Base-by-base conservation (phyloP, 2,329 filamentous ascomycete species). In the Ceratocystis variospora region DNA sequence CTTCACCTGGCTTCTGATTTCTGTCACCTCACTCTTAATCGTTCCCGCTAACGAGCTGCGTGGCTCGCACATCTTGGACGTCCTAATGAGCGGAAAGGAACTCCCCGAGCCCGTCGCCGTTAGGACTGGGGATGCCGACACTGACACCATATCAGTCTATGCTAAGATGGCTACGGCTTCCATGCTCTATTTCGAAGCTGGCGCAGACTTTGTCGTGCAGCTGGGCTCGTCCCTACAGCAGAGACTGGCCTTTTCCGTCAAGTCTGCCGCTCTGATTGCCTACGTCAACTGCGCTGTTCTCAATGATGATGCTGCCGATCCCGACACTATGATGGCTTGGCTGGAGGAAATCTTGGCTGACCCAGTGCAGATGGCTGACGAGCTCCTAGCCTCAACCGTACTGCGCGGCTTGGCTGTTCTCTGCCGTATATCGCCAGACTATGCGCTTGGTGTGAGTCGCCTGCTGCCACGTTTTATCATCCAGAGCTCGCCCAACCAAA, bases 161-260 rank as follows among this genome's bases (percentile, higher is more conserved):
- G 84, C 89, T 0, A 83, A 83, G 61, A 83, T 96, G 70, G 87
- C 91, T 44, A 80, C 84, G 10, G 88, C 96, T 68, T 88, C 96
- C 73, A 90, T 97, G 80, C 85, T 87, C 71, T 84, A 92, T 63
- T 79, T 99, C 22, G 92, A 97, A 70, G 90, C 91, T 62, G 89
- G 89, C 68, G 87, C 90, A 0, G 94, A 97, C 75, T 97, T 96
- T 74, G 80, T 96, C 55, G 73, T 74, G 2, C 87, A 89, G 71
- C 83, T 97, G 67, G 89, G 89, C 66, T 93, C 92, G 0, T 81
- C 86, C 5, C 92, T 88, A 77, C 92, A 97, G 74, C 93, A 96
- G 75, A 86, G 82, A 68, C 81, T 97, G 65, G 90, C 92, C 3
- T 91, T 89, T 71, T 86, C 89, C 5, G 89, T 95, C 68, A 96